These are phyloP conservation scores for Anthoceros angustus DNA, from an alignment of 225 moss, liverwort and hornwort genomes.

Conservation along the genomic window DNA sequence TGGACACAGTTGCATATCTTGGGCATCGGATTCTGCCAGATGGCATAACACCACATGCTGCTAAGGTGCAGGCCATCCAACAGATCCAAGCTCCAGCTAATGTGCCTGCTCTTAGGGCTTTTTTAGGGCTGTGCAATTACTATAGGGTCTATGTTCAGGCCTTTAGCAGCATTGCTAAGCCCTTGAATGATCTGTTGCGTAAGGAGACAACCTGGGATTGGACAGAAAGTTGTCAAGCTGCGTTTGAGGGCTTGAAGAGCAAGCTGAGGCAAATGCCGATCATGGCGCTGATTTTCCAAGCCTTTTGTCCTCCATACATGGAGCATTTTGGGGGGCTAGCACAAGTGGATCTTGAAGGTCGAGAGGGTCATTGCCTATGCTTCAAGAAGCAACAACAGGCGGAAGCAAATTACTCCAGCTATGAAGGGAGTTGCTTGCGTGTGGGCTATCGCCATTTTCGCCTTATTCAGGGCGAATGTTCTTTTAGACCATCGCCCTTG, in stretches of 20 bases:
- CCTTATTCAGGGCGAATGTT: conserved; percentile 1
- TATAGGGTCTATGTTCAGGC: neutral
- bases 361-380: neutral
- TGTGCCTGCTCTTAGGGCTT: neutral
- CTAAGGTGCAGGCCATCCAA: neutral
- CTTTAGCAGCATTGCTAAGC: neutral
- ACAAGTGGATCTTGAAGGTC: neutral
- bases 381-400: neutral
- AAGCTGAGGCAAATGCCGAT: neutral
- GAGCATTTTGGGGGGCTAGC: neutral
- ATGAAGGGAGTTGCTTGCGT: neutral
- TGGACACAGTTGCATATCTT: neutral
- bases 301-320: neutral
- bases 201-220: too few relatives aligned
- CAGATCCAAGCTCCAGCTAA: neutral
- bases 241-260: too few relatives aligned
- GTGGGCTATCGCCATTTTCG: neutral
- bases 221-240: too few relatives aligned
- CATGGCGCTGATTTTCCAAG: neutral
- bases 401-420: neutral
- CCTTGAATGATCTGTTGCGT: neutral
- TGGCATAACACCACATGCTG: neutral
- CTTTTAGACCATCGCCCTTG: neutral
- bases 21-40: neutral
- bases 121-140: neutral